Conservation (phyloP, 345 rosid species). For the Jatropha curcas region DNA sequence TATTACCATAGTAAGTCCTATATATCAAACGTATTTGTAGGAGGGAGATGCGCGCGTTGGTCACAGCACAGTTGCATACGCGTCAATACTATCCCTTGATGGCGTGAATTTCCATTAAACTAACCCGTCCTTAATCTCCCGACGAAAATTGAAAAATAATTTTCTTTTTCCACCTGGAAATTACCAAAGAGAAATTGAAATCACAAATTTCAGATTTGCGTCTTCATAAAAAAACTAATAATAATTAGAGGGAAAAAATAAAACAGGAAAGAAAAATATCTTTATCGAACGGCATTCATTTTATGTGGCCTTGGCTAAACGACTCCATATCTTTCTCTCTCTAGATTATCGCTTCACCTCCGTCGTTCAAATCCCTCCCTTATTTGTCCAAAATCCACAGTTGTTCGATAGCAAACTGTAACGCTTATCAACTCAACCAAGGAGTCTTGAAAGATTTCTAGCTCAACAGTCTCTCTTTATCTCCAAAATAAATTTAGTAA, state of each 20-base stretch:
- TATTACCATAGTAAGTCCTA: too few relatives aligned
- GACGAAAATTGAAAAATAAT: too few relatives aligned
- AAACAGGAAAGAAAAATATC: conserved; percentile 27
- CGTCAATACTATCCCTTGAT: background rate
- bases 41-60: too few relatives aligned
- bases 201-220: background rate
- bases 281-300: conserved; percentile 35
- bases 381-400: conserved; percentile 37
- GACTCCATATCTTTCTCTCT: conserved; percentile 35
- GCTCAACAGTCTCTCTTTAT: background rate
- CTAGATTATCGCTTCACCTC: conserved; percentile 61
- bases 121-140: background rate
- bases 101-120: background rate
- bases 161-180: too few relatives aligned
- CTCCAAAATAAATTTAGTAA: background rate
- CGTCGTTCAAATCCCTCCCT: conserved; percentile 32
- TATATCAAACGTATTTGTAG: too few relatives aligned
- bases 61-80: too few relatives aligned
- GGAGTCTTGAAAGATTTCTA: background rate
- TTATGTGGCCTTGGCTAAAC: conserved; percentile 58
- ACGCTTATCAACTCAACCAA: conserved; percentile 4
- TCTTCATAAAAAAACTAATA: background rate
- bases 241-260: too few relatives aligned
- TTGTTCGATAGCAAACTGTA: conserved; percentile 10
- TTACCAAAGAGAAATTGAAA: background rate